Evolutionary conservation across 352 stramenopile species (phyloP), one percentile per base, ranked within the genome.

Genomic region (Globisporangium barbulae): DNA sequence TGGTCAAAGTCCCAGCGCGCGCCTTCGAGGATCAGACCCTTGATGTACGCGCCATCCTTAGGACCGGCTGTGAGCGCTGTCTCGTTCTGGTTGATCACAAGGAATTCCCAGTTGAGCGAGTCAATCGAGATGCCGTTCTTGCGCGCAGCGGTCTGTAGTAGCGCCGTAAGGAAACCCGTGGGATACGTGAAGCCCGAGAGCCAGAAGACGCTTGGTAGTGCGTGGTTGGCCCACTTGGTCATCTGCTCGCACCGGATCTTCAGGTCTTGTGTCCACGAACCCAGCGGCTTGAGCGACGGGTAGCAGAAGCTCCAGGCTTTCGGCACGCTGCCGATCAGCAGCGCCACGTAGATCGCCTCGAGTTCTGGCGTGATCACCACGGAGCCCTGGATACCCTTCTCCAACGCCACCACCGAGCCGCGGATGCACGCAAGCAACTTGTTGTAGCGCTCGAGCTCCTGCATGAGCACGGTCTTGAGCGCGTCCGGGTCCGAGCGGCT

Each of bases 41-140:
- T 85, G 62, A 98, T 88, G 65, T 98, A 98, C 22, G 90, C 89
- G 13, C 91, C 92, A 53, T 98, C 92, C 61, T 97, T 97, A 0
- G 92, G 89, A 0, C 86, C 82, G 0, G 75, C 69, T 0, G 84
- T 78, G 6, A 97, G 73, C n/a, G 85, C 88, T n/a, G 78, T 81
- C 62, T 95, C 87, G 47, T 81, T 81, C 61, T 97, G 89, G 61
- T 91, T 94, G 58, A 98, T 74, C 42, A 98, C 88, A 6, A 96
- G 75, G 59, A 98, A 99, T 62, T 99, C 95, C 91, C 91, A 98
- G 59, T 83, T 96, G 39, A 99, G 75, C 13, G 90, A 92, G 65
- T 99, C 96, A 55, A 99, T 98, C 9, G 93, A 93, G 59, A 98
- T 85, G 21, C 93, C 94, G 70, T 98, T 98, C 74, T 97, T 97